Conservation (phyloP, 768 basidiomycete species). For the Pulveroboletus sp. region DNA sequence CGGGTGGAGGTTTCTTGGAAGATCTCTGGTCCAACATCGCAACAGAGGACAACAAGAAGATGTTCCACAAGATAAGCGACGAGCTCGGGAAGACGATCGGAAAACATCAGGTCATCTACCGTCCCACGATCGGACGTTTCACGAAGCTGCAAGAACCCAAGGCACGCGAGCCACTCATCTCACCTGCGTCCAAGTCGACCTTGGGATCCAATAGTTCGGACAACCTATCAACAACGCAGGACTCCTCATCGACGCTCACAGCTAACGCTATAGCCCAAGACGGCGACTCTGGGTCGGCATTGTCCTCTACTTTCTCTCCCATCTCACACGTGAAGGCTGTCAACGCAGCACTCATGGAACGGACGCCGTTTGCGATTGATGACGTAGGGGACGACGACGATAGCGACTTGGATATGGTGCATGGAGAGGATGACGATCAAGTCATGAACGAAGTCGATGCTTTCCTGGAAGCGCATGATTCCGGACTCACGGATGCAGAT, state of each 20-base stretch:
- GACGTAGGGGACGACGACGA: constrained; percentile 72
- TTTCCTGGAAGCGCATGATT: constrained; percentile 91
- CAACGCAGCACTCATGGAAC: constrained; percentile 81
- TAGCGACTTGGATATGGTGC: constrained; percentile 48
- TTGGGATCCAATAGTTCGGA: constrained; percentile 37
- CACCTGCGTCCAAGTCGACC: constrained; percentile 56
- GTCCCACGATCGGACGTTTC: constrained; percentile 82
- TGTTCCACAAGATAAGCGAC: constrained; percentile 90
- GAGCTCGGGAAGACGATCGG: constrained; percentile 94
- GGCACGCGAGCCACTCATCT: constrained; percentile 80
- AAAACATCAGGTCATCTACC: constrained; percentile 78
- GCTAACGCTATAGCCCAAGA: constrained; percentile 37
- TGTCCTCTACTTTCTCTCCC: constrained; percentile 40
- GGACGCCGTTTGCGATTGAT: constrained; percentile 96
- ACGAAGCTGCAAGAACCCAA: constrained; percentile 84
- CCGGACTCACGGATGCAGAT: constrained; percentile 75
- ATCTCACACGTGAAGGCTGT: constrained; percentile 70
- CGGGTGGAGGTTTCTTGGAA: constrained; percentile 62
- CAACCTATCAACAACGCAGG: constrained; percentile 16
- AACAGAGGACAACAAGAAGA: constrained; percentile 87
- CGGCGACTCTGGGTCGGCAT: constrained; percentile 21
- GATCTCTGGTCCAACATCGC: constrained; percentile 89
- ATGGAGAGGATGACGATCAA: constrained; percentile 60
- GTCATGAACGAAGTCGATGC: constrained; percentile 96
- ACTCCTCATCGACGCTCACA: constrained; percentile 48